phyloP scores from a whole-genome alignment of 495 filamentous ascomycete genomes.

The Polyplosphaeria fusca region DNA sequence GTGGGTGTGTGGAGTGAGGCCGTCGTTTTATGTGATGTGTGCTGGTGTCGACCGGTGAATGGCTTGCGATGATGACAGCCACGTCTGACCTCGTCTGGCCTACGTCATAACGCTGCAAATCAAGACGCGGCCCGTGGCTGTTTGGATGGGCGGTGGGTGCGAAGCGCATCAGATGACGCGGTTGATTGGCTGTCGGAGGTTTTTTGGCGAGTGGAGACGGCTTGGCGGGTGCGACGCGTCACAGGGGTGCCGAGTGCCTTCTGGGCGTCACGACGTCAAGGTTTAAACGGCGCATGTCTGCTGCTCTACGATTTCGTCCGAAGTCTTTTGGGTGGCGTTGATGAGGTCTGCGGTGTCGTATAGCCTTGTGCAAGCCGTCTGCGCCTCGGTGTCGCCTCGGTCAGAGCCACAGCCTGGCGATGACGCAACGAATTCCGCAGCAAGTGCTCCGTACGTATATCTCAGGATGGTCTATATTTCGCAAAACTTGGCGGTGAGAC shows the following conservation, averaged over 20 bases:
- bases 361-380: too few relatives aligned
- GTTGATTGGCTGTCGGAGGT: neutral
- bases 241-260: too few relatives aligned
- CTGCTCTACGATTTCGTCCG: too few relatives aligned
- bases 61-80: neutral
- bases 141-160: constrained; percentile 5
- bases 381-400: too few relatives aligned
- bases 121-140: neutral
- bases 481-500: too few relatives aligned
- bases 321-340: too few relatives aligned
- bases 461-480: too few relatives aligned
- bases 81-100: neutral
- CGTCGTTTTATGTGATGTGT: neutral
- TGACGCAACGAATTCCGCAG: neutral
- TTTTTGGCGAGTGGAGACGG: neutral
- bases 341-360: too few relatives aligned
- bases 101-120: neutral
- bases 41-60: neutral
- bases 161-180: neutral
- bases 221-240: neutral
- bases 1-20: neutral
- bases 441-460: too few relatives aligned
- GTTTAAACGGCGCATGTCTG: too few relatives aligned
- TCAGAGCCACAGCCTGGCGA: neutral
- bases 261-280: too few relatives aligned